Evolutionary conservation across 2,329 filamentous ascomycete species (phyloP).

Genomic region (Hymenoscyphus infarciens): DNA sequence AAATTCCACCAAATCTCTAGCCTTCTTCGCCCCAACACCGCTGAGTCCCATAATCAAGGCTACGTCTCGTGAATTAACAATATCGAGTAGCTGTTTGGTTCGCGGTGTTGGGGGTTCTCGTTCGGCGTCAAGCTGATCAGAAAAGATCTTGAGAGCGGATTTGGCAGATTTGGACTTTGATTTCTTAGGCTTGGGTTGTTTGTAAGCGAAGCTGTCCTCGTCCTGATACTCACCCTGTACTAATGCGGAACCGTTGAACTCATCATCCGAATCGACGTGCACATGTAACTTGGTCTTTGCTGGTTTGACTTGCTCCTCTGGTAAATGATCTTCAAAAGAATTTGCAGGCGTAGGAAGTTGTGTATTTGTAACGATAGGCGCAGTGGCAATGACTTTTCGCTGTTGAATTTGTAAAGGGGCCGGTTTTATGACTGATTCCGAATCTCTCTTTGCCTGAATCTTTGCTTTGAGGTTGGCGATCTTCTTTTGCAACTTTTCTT

Average conservation of each 20-base stretch:
- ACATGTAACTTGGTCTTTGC: conserved; percentile 26
- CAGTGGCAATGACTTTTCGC: conserved; percentile 24
- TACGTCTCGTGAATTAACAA: conserved; percentile 71
- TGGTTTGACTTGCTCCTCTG: conserved; percentile 21
- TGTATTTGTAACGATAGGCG: conserved; percentile 19
- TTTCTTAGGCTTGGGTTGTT: conserved; percentile 31
- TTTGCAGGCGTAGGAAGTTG: conserved; percentile 24
- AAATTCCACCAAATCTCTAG: conserved; percentile 55
- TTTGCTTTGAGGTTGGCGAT: conserved; percentile 59
- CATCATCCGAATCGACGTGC: conserved; percentile 32
- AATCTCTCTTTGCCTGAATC: conserved; percentile 41
- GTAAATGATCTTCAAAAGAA: conserved; percentile 23
- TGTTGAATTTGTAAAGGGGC: conserved; percentile 13
- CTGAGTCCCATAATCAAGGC: conserved; percentile 62
- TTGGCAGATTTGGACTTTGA: conserved; percentile 35
- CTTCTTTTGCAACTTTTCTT: conserved; percentile 71
- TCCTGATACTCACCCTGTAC: conserved; percentile 41
- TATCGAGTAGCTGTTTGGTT: conserved; percentile 60
- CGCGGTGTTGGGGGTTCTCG: conserved; percentile 39
- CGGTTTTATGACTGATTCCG: conserved; percentile 15
- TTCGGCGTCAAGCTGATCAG: conserved; percentile 41
- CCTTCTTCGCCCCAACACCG: conserved; percentile 71
- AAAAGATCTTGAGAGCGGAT: conserved; percentile 27
- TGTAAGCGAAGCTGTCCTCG: conserved; percentile 34
- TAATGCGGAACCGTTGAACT: conserved; percentile 32